A percentile compares a stretch with the other conserved stretches of the same genome.
Conservation (phyloP, 208 protist genomes). For the Leishmania arabica region DNA sequence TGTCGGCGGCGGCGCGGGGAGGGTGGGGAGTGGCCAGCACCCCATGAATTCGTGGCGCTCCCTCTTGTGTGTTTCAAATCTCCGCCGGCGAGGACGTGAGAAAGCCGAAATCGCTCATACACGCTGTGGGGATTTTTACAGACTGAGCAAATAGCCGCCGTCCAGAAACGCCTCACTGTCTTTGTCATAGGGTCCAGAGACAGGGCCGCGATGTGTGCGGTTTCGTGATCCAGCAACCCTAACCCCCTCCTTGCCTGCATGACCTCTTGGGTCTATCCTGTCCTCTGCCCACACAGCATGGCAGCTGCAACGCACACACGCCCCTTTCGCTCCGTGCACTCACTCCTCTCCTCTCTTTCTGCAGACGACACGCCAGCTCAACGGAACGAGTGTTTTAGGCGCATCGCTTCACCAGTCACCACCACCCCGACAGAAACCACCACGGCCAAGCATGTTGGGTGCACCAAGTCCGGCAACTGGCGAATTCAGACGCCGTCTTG, state of each 20-base stretch:
- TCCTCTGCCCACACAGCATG: neutral
- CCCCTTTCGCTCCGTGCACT: neutral
- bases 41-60: neutral
- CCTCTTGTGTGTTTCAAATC: neutral
- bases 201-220: neutral
- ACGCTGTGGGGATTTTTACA: neutral
- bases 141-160: neutral
- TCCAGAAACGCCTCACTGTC: neutral
- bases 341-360: neutral
- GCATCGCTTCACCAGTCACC: neutral
- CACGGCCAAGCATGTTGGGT: neutral
- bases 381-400: neutral
- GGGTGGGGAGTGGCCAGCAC: neutral
- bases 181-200: neutral
- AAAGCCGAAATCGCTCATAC: neutral
- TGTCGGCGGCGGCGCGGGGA: neutral
- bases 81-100: neutral
- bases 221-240: neutral
- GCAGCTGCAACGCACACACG: neutral
- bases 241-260: neutral
- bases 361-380: neutral
- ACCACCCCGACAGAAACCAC: neutral
- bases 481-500: neutral
- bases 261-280: neutral
- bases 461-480: neutral